Evolutionary conservation across 805 yeast species (phyloP).

Genomic region (Blastobotrys terrestris): DNA sequence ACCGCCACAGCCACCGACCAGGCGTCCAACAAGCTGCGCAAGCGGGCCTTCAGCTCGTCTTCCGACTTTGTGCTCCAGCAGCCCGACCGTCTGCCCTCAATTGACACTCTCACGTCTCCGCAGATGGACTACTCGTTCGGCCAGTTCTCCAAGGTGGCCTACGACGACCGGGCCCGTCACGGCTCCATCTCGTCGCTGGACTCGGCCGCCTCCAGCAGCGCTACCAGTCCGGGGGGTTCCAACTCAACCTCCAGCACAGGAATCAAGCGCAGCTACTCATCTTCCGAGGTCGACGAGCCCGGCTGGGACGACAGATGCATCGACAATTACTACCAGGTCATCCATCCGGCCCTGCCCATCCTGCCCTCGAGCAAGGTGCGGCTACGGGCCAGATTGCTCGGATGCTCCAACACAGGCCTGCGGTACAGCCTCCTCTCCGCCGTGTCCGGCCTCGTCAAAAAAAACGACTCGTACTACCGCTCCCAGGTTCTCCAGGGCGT

Average conservation of each 20-base stretch:
- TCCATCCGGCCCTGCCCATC: slow-evolving; percentile 36
- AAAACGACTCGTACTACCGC: slow-evolving; percentile 5
- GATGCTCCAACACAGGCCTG: slow-evolving; percentile 22
- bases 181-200: slow-evolving; percentile 1
- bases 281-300: slow-evolving; percentile 10
- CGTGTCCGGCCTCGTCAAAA: slow-evolving; percentile 10
- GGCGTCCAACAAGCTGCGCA: not conserved
- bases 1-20: not conserved
- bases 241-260: not conserved
- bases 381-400: slow-evolving; percentile 26
- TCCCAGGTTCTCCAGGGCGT: slow-evolving; percentile 7
- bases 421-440: slow-evolving; percentile 24
- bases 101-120: slow-evolving; percentile 15
- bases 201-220: not conserved
- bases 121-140: not conserved
- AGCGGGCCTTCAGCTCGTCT: not conserved
- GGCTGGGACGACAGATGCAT: slow-evolving; percentile 28
- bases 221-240: not conserved
- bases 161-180: slow-evolving; percentile 1
- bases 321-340: slow-evolving; percentile 32
- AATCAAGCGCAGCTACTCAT: slow-evolving; percentile 3
- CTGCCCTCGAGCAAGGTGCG: slow-evolving; percentile 31
- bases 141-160: not conserved
- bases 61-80: slow-evolving; percentile 2
- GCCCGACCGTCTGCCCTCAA: slow-evolving; percentile 21